Conservation (phyloP, 2,329 filamentous ascomycete species). For the Diplodia seriata region DNA sequence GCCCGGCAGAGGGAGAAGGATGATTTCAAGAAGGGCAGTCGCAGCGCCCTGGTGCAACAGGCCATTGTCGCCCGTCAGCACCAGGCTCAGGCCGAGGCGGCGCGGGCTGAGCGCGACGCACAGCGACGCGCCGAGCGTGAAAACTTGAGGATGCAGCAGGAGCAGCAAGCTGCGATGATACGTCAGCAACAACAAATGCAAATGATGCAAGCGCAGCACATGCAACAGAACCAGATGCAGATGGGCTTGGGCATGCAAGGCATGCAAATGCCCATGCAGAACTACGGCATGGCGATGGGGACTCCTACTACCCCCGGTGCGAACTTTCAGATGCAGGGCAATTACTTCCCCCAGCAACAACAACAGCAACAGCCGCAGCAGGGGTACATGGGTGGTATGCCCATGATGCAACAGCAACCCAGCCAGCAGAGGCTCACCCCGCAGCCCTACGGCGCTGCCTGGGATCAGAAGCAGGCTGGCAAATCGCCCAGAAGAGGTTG, state of each 20-base stretch:
- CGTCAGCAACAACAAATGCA: constrained; percentile 34
- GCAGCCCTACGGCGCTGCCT: constrained; percentile 28
- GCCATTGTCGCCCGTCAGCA: constrained; percentile 66
- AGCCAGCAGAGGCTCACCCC: constrained; percentile 23
- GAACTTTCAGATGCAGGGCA: constrained; percentile 21
- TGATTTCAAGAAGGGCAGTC: constrained; percentile 70
- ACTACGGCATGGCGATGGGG: constrained; percentile 19
- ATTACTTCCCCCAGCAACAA: constrained; percentile 22
- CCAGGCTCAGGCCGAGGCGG: constrained; percentile 59
- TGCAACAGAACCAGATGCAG: constrained; percentile 28
- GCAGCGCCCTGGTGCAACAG: constrained; percentile 74
- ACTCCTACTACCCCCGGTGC: constrained; percentile 3
- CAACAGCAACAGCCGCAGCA: constrained; percentile 18
- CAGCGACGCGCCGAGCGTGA: constrained; percentile 42
- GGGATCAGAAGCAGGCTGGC: constrained; percentile 25
- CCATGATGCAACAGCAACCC: constrained; percentile 21
- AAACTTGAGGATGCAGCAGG: constrained; percentile 41
- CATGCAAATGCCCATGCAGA: constrained; percentile 31
- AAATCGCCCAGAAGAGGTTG: constrained; percentile 8
- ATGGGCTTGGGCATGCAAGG: constrained; percentile 28
- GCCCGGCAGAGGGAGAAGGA: constrained; percentile 79
- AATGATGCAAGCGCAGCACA: constrained; percentile 29
- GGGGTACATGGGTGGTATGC: constrained; percentile 15
- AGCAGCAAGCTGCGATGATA: constrained; percentile 35
- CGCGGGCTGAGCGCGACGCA: constrained; percentile 48